phyloP scores from a whole-genome alignment of 2,329 filamentous ascomycete genomes.

The Arthroderma sp. region DNA sequence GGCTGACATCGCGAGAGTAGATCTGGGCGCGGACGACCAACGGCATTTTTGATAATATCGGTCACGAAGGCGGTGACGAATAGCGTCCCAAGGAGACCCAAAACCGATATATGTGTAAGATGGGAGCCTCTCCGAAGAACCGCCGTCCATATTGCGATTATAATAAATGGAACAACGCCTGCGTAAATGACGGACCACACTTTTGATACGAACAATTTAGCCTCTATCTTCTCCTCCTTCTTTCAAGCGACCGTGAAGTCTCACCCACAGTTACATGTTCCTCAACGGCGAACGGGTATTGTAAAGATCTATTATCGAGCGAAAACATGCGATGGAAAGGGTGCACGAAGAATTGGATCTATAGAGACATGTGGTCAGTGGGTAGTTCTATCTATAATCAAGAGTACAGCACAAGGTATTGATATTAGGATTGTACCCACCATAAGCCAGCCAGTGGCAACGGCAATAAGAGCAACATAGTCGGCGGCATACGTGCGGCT shows the following conservation, averaged over 20 bases:
- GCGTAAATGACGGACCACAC: conserved; percentile 61
- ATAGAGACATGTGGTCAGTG: conserved; percentile 1
- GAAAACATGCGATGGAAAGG: conserved; percentile 95
- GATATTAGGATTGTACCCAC: conserved; percentile 11
- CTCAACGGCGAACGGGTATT: conserved; percentile 70
- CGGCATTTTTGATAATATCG: conserved; percentile 79
- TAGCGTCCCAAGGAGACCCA: conserved; percentile 66
- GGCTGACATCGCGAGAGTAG: conserved; percentile 80
- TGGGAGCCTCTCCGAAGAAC: conserved; percentile 51
- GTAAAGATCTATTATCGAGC: conserved; percentile 69
- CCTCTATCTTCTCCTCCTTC: no score
- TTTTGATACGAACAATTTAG: neutral
- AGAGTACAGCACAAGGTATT: conserved; percentile 5
- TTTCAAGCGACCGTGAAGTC: conserved; percentile 18
- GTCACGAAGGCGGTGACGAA: conserved; percentile 71
- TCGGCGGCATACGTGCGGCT: conserved; percentile 75
- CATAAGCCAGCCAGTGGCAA: conserved; percentile 49
- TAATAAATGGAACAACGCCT: conserved; percentile 53
- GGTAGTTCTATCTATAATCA: neutral
- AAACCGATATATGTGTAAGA: conserved; percentile 72
- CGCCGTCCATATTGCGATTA: conserved; percentile 54
- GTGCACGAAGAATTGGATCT: conserved; percentile 56
- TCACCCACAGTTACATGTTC: conserved; percentile 70
- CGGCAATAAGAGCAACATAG: conserved; percentile 61
- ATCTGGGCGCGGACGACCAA: conserved; percentile 73